Conservation (phyloP, 1,139 yeast genomes). For the Candida mesenterica region DNA sequence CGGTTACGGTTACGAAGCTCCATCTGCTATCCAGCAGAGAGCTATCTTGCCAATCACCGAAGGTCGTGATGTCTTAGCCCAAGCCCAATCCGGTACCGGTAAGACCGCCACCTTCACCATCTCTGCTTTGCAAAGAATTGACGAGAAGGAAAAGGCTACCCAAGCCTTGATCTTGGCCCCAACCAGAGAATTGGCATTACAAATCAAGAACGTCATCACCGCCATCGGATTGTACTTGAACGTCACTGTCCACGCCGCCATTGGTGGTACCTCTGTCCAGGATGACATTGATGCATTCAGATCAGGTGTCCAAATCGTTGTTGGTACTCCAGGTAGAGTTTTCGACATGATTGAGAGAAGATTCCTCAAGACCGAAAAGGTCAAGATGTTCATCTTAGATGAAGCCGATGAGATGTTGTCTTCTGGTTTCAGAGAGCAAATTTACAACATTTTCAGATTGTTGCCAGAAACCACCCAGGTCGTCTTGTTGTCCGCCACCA, state of each 20-base stretch:
- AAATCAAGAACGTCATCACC: slow-evolving; percentile 94
- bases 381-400: slow-evolving; percentile 97
- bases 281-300: slow-evolving; percentile 92
- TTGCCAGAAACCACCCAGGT: slow-evolving; percentile 95
- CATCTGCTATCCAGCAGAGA: slow-evolving; percentile 98
- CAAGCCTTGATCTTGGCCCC: slow-evolving; percentile 97
- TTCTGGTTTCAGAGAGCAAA: slow-evolving; percentile 96
- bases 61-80: slow-evolving; percentile 97
- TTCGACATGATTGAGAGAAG: slow-evolving; percentile 96
- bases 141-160: slow-evolving; percentile 70
- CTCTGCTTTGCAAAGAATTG: slow-evolving; percentile 93
- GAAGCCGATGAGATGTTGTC: slow-evolving; percentile 99
- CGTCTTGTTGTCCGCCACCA: slow-evolving; percentile 93
- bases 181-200: slow-evolving; percentile 97
- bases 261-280: slow-evolving; percentile 93
- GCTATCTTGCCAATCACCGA: slow-evolving; percentile 96
- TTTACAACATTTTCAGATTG: slow-evolving; percentile 92
- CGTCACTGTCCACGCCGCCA: slow-evolving; percentile 94
- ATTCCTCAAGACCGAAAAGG: slow-evolving; percentile 80
- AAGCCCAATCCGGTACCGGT: slow-evolving; percentile 99
- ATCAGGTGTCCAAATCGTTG: slow-evolving; percentile 93
- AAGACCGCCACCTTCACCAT: slow-evolving; percentile 99
- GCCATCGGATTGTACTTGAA: slow-evolving; percentile 93
- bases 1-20: slow-evolving; percentile 97
- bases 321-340: slow-evolving; percentile 99